Evolutionary conservation across 1,139 yeast species (phyloP), one percentile per base, ranked within the genome.

Genomic region (Pichia sp.): DNA sequence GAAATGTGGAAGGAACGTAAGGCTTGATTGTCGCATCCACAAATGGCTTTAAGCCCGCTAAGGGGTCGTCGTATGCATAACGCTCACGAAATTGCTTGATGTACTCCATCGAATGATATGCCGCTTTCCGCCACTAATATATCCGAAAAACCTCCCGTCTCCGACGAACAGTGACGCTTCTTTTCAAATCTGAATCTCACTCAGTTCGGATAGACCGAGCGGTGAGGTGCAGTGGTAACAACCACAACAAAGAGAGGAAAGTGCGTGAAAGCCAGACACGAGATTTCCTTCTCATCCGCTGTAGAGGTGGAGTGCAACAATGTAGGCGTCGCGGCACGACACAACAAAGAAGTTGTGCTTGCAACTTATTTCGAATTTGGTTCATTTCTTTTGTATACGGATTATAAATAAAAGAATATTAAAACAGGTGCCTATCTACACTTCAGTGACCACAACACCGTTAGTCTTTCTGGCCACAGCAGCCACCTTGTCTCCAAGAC

Each of bases 401-500:
- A n/a, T 5, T 40, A 40, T 40, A 40, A n/a, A 40, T 15, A 15
- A 11, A 40, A 40, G 19, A 36, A n/a, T 36, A 36, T 13, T 36
- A 26, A 45, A 45, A 46, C 15, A 8, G 42, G 10, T 30, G 8
- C n/a, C n/a, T 30, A 29, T 15, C 43, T 32, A 56, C 11, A 56
- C 55, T 50, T 49, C 47, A 8, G 52, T 29, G 30, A 54, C 54
- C 10, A 23, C 49, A 8, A 23, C 50, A 16, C 30, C 72, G 53
- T 73, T 74, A 48, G 72, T 72, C 70, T 82, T 83, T 64, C 87
- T 81, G 30, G 90, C 79, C 72, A 81, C 84, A 43, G 87, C 78
- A 31, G 97, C 95, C 56, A 90, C 95, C 64, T 92, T 83, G 68
- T 95, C 99, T 62, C 99, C 99, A 65, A 95, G 78, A 4, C 96